A percentile compares a stretch with the other conserved stretches of the same genome.
Conservation (phyloP, 495 filamentous ascomycete genomes). For the Penicillium mononematosum region DNA sequence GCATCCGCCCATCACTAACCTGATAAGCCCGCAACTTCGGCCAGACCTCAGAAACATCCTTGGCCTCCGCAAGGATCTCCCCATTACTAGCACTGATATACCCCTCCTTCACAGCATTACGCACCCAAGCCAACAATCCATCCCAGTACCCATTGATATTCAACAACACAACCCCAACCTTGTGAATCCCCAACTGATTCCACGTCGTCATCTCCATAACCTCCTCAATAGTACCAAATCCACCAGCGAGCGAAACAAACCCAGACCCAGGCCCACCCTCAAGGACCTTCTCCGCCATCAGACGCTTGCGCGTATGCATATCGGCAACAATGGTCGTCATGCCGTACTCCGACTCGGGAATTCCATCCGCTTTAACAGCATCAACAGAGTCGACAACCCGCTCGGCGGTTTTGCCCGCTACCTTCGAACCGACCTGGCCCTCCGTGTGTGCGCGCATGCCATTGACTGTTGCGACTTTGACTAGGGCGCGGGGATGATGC, state of each 20-base stretch:
- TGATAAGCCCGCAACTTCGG: constrained; percentile 69
- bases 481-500: constrained; percentile 82
- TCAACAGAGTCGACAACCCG: constrained; percentile 31
- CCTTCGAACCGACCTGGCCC: constrained; percentile 2
- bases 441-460: constrained; percentile 38
- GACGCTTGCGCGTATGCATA: constrained; percentile 91
- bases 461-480: constrained; percentile 64
- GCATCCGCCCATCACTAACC: constrained; percentile 67
- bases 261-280: constrained; percentile 78
- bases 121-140: constrained; percentile 79
- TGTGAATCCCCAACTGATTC: constrained; percentile 97
- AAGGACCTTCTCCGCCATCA: constrained; percentile 87
- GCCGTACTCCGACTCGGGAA: constrained; percentile 72
- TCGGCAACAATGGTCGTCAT: constrained; percentile 82
- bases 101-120: constrained; percentile 69
- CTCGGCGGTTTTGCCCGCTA: constrained; percentile 41
- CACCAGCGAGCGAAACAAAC: constrained; percentile 86
- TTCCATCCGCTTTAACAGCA: constrained; percentile 40
- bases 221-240: constrained; percentile 95
- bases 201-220: constrained; percentile 95
- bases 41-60: constrained; percentile 67
- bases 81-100: constrained; percentile 70
- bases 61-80: constrained; percentile 75
- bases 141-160: constrained; percentile 93
- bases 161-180: constrained; percentile 71